Evolutionary conservation across 2,329 filamentous ascomycete genomes (phyloP), one percentile per base, ranked within the genome.

Genomic region (Stachybotrys elegans): DNA sequence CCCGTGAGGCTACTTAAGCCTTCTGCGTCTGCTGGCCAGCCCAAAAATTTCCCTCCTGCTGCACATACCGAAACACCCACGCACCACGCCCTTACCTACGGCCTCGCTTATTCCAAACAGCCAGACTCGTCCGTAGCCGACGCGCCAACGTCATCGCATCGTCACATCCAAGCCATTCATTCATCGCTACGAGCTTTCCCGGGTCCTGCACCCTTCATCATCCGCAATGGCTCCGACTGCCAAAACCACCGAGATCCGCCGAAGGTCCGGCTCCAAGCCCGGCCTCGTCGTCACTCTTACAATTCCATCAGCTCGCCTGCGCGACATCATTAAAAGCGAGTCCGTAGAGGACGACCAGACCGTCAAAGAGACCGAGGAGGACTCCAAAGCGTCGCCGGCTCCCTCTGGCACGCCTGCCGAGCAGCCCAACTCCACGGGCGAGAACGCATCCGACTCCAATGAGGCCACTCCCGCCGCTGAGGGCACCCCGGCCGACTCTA

Each of bases 401-500:
- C 58, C 66, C 40, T 67, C 71, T 25, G 62, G 65, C 37, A 62
- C 67, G 9, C 58, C 66, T 36, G 59, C 65, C 45, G 63, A 66
- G 41, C 59, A 63, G 44, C 60, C 67, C 32, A 65, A 66, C 48
- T 70, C 72, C 22, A 75, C 72, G 53, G 71, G 69, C 44, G 79
- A 82, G 49, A 76, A 74, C 60, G 75, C 72, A 45, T 74, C 76
- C 50, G 77, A 81, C 54, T 83, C 81, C 20, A 78, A 72, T 51
- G 72, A 77, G 17, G 75, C 76, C 34, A 84, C 81, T 14, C 80
- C 80, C 13, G 73, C 69, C 19, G 65, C 74, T 32, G 73, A 69
- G 38, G 75, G 72, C 52, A 82, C 79, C 12, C 78, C 79, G 6
- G 75, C 67, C 20, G 71, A 77, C 20, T 65, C 71, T 6, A 63